Evolutionary conservation across 305 asterid species (phyloP), one percentile per base, ranked within the genome.

Genomic region (Solanum hybrid): DNA sequence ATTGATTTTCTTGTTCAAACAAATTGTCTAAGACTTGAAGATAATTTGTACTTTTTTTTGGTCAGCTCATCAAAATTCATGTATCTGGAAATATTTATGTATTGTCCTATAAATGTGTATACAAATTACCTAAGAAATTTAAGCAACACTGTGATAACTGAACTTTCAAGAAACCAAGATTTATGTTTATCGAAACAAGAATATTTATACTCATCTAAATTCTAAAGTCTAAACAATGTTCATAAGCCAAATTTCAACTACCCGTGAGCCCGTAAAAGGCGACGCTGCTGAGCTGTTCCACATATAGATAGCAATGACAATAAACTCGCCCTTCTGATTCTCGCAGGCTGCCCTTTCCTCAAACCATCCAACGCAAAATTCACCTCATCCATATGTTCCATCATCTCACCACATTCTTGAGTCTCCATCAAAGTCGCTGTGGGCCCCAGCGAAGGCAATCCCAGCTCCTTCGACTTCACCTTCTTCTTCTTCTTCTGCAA

Each of bases 381-480:
- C 91, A 97, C 96, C 95, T 97, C 99, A 93, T 97, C 99, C 91
- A 93, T 88, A 77, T 94, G 97, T 94, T 96, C 99, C 96, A 94
- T 94, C 97, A 94, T 95, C 92, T 96, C 98, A 89, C 98, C 98
- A 87, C 89, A 94, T 91, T 96, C 99, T 90, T 97, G 99, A 89
- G 98, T 94, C 93, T 96, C 99, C 98, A 95, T 95, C 92, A 97
- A 90, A 17, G 99, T 95, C 85, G 95, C 92, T 27, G 96, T 92
- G 42, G 92, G 92, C 27, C 91, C 91, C 75, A 79, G 71, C 31
- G 93, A 85, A 36, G 81, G 86, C 85, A 38, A 90, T 87, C 38
- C 85, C 92, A 26, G 89, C 81, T 86, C 32, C 91, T 92, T 94
- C 29, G 36, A 35, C 89, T 93, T 92, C 91, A 87, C 89, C 80